A percentile compares a stretch with the other conserved stretches of the same genome.
These are phyloP conservation scores for Venturia carpophila DNA, from an alignment of 2,329 filamentous ascomycete species.

Conservation along the genomic window DNA sequence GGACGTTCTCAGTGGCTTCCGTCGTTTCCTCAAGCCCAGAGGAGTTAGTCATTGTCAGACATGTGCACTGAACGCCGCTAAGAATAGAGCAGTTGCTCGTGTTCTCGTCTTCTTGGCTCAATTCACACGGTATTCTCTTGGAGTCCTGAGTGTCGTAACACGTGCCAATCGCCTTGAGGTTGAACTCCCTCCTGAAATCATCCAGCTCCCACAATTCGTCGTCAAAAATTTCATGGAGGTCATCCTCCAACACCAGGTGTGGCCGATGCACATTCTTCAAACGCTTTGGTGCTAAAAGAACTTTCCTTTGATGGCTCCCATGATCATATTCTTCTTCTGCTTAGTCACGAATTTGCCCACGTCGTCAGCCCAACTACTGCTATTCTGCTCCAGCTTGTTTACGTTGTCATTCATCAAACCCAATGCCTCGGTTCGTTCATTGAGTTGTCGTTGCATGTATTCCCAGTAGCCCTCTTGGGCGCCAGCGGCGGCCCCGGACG, in stretches of 20 bases:
- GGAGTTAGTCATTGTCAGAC: too few relatives aligned
- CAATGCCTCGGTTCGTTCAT: constrained; percentile 83
- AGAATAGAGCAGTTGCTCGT: too few relatives aligned
- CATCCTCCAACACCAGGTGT: constrained; percentile 19
- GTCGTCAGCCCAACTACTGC: constrained; percentile 76
- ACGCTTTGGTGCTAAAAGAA: constrained; percentile 27
- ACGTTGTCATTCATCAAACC: constrained; percentile 76
- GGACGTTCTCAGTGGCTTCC: too few relatives aligned
- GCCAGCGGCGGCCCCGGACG: constrained; percentile 21
- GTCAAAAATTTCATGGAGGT: too few relatives aligned
- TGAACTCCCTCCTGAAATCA: too few relatives aligned
- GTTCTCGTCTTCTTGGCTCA: too few relatives aligned
- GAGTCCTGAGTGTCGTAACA: too few relatives aligned
- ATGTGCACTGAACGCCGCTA: too few relatives aligned
- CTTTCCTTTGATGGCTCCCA: constrained; percentile 46
- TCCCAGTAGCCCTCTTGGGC: constrained; percentile 60
- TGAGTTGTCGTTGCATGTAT: constrained; percentile 78
- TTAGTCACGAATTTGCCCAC: constrained; percentile 77
- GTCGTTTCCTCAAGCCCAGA: too few relatives aligned
- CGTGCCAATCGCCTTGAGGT: too few relatives aligned
- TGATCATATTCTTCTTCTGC: constrained; percentile 78
- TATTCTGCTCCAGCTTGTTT: constrained; percentile 73
- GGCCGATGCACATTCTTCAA: background rate
- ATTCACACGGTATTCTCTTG: too few relatives aligned
- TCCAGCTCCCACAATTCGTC: too few relatives aligned